Evolutionary conservation across 1,284 basidiomycete species (phyloP).

Genomic region (Boletus semigastroideus): DNA sequence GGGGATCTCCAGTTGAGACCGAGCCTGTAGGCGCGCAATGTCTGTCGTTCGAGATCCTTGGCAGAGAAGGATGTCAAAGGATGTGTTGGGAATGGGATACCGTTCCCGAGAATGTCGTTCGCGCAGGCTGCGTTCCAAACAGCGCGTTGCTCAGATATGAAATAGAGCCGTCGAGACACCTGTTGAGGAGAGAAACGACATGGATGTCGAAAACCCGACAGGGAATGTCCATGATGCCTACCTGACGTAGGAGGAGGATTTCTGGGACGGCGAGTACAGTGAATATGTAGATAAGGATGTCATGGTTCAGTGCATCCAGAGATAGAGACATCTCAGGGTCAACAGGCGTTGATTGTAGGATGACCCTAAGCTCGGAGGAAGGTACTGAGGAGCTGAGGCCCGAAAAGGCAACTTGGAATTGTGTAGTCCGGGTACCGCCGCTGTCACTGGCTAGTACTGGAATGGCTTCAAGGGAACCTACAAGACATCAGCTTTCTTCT

Average conservation of each 20-base stretch:
- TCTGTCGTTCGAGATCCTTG: conserved; percentile 44
- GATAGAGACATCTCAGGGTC: conserved; percentile 19
- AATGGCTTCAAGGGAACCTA: conserved; percentile 66
- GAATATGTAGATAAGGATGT: conserved; percentile 49
- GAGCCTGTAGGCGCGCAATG: conserved; percentile 43
- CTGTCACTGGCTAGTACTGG: no score
- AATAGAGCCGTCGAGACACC: conserved; percentile 49
- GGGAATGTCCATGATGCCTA: conserved; percentile 20
- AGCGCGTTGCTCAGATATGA: conserved; percentile 43
- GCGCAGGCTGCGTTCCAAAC: conserved; percentile 56
- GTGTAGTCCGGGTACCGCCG: no score
- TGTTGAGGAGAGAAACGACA: conserved; percentile 24
- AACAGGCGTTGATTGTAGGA: not conserved
- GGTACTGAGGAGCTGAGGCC: not conserved
- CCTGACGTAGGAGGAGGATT: conserved; percentile 50
- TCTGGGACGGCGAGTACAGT: conserved; percentile 46
- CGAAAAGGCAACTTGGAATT: conserved; percentile 22
- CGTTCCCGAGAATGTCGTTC: conserved; percentile 40
- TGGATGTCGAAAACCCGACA: not conserved
- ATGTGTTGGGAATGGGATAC: conserved; percentile 47
- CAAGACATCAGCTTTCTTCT: conserved; percentile 63
- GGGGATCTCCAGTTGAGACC: conserved; percentile 47
- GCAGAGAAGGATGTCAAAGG: conserved; percentile 34
- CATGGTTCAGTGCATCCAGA: conserved; percentile 39
- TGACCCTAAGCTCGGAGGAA: not conserved